Conservation (phyloP, 257 asterid genomes). For the Haberlea rhodopensis region DNA sequence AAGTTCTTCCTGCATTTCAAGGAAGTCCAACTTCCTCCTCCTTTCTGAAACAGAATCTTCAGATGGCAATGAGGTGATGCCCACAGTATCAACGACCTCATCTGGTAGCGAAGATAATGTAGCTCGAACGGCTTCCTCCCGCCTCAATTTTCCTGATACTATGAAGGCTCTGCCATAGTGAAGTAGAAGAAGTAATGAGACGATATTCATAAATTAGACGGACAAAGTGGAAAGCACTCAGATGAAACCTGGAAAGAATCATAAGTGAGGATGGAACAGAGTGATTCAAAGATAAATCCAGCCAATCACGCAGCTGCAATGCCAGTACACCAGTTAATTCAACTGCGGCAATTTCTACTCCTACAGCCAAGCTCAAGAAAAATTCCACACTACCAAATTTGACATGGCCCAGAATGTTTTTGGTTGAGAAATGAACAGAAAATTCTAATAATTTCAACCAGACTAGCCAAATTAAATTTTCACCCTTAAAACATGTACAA, state of each 20-base stretch:
- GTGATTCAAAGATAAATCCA: constrained; percentile 85
- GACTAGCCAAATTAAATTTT: constrained; percentile 7
- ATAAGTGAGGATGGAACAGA: constrained; percentile 87
- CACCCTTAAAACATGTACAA: constrained; percentile 13
- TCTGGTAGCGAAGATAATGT: constrained; percentile 88
- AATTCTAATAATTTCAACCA: constrained; percentile 7
- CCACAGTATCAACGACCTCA: constrained; percentile 90
- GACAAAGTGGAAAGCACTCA: constrained; percentile 17
- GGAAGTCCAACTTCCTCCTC: constrained; percentile 85
- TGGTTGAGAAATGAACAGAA: background rate
- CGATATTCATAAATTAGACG: constrained; percentile 9
- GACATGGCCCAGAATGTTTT: background rate
- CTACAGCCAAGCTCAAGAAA: constrained; percentile 14
- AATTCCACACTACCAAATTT: constrained; percentile 20
- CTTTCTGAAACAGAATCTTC: constrained; percentile 87
- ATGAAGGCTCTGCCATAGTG: constrained; percentile 65
- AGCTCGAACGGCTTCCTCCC: constrained; percentile 81
- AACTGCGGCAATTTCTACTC: constrained; percentile 8
- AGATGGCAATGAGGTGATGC: constrained; percentile 72
- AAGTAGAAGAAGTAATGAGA: constrained; percentile 29
- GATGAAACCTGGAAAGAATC: constrained; percentile 77
- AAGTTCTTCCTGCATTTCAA: constrained; percentile 89
- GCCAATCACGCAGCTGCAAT: constrained; percentile 84
- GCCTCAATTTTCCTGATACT: constrained; percentile 71
- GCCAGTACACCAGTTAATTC: background rate